phyloP scores from a whole-genome alignment of 352 stramenopile genomes.

The Globisporangium mamillatum region DNA sequence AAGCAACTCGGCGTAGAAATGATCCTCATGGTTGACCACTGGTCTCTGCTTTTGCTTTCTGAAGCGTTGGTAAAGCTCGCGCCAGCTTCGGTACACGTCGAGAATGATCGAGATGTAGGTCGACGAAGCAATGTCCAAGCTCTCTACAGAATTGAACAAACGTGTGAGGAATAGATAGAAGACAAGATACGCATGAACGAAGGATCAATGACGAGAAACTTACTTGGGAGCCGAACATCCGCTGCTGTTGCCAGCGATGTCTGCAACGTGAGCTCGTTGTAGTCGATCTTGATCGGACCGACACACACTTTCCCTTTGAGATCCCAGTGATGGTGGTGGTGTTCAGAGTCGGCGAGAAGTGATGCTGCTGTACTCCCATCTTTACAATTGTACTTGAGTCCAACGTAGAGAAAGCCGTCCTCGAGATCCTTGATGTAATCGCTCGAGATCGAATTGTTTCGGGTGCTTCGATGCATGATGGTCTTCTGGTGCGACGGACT shows the following conservation, averaged over 20 bases:
- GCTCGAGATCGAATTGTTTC: slow-evolving; percentile 51
- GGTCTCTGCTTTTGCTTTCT: slow-evolving; percentile 29
- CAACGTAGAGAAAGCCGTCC: slow-evolving; percentile 73
- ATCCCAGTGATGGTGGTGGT: slow-evolving; percentile 28
- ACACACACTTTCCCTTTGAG: slow-evolving; percentile 62
- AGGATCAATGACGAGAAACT: not conserved
- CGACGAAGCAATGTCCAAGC: slow-evolving; percentile 28
- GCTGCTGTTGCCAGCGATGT: slow-evolving; percentile 22
- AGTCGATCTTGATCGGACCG: slow-evolving; percentile 55
- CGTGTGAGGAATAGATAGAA: not conserved
- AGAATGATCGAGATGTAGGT: slow-evolving; percentile 49
- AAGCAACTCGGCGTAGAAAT: slow-evolving; percentile 3
- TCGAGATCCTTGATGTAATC: slow-evolving; percentile 62
- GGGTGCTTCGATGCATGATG: slow-evolving; percentile 5
- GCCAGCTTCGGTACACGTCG: slow-evolving; percentile 47
- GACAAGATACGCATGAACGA: not conserved
- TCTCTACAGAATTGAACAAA: slow-evolving; percentile 15
- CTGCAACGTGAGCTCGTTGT: slow-evolving; percentile 49
- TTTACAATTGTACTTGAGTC: slow-evolving; percentile 56
- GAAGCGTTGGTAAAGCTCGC: slow-evolving; percentile 32
- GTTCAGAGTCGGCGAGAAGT: slow-evolving; percentile 15
- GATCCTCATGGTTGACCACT: slow-evolving; percentile 4
- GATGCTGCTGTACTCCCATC: not conserved
- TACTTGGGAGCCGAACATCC: slow-evolving; percentile 5
- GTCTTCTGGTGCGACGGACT: slow-evolving; percentile 16